A percentile compares a stretch with the other conserved stretches of the same genome.
Conservation (phyloP, 2,329 filamentous ascomycete genomes). For the Cladophialophora exuberans region DNA sequence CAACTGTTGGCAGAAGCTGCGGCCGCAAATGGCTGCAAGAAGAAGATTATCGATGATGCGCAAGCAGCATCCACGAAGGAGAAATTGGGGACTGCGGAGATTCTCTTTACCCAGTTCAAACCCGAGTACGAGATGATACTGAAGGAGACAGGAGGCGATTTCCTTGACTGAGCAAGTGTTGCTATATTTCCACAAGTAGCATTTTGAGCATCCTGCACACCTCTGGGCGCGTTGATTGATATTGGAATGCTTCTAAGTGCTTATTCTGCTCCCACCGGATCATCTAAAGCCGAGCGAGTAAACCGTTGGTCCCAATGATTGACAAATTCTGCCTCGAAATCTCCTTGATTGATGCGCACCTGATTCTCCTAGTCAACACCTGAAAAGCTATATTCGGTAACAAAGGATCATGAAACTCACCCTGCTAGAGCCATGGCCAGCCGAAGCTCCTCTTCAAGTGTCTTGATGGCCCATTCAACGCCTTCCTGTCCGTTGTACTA, state of each 20-base stretch:
- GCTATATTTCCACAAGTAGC: too few species aligned
- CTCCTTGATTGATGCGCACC: conserved; percentile 24
- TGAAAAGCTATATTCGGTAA: too few species aligned
- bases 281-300: conserved; percentile 35
- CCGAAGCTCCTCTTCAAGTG: conserved; percentile 38
- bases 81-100: conserved; percentile 61
- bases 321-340: conserved; percentile 36
- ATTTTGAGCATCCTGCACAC: too few species aligned
- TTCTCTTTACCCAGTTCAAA: conserved; percentile 71
- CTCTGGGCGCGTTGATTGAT: too few species aligned
- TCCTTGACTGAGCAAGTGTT: too few species aligned
- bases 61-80: conserved; percentile 70
- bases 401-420: conserved; percentile 28
- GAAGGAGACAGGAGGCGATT: conserved; percentile 61
- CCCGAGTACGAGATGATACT: conserved; percentile 71
- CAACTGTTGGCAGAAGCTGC: conserved; percentile 59
- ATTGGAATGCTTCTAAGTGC: too few species aligned
- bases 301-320: conserved; percentile 34
- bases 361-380: too few species aligned
- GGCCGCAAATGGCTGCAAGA: conserved; percentile 62
- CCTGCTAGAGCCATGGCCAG: conserved; percentile 41
- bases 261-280: background rate
- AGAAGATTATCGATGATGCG: conserved; percentile 67
- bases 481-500: conserved; percentile 38
- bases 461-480: conserved; percentile 39